Base-by-base conservation (phyloP, 73 alveolate genomes). In the Halteria grandinella region DNA sequence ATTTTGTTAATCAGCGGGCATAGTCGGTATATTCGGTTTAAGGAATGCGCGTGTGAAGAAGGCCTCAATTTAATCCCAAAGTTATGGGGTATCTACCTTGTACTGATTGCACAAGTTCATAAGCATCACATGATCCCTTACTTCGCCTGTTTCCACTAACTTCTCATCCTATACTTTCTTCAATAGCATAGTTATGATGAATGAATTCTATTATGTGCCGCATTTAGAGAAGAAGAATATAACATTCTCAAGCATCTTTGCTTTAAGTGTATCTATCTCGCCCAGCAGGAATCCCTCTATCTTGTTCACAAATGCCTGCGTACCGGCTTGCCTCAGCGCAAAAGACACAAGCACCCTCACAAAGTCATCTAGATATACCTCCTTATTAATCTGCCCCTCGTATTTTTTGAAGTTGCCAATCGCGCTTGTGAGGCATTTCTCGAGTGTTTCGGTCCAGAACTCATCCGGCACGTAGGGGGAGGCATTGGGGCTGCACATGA, bases 311-410 rank as follows among this genome's bases (percentile, higher is more conserved):
- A 57, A 57, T 27, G 6, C 10, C 2, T 20, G 20, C 1, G 27
- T 6, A 5, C 55, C 74, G 6, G 23, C 6, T 4, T n/a, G 5
- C 43, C 78, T 62, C 10, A 62, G 17, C 23, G 49, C 60, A 62
- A 62, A 62, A 41, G 57, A 21, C 6, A 33, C 62, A 6, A 62
- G 44, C 5, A 49, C 39, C 40, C 78, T 62, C 44, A 62, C 36
- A 52, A 62, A 39, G 27, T 62, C 78, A 62, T 62, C 39, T 11
- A 62, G 41, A 27, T 62, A 62, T 8, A 62, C 57, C 27, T 62
- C 8, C 44, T 39, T 41, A 25, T 62, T 62, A 10, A 62, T 62
- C 27, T 62, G 32, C 10, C 28, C 60, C 27, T 62, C 57, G 40
- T 41, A 62, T 41, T 62, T 62, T 20, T 62, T 25, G 40, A 41